Evolutionary conservation across 345 rosid genomes (phyloP), one percentile per base, ranked within the genome.

Genomic region (Punica granatum): DNA sequence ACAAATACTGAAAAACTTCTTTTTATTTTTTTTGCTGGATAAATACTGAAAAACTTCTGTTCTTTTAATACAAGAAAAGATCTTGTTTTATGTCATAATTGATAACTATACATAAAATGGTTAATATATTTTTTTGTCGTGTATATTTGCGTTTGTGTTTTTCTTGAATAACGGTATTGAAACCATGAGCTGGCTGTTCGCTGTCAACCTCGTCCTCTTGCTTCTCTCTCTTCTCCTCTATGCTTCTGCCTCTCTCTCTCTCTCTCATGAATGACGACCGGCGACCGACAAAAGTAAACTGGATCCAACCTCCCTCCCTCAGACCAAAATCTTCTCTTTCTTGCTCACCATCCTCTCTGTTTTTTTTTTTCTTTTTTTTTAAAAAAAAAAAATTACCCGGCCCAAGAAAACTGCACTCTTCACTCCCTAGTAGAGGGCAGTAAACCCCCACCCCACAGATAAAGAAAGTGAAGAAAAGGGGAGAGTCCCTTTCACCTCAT

Each of bases 131-230:
- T n/a, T n/a, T n/a, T n/a, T n/a, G n/a, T n/a, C n/a, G n/a, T n/a
- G n/a, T n/a, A n/a, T 41, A 41, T 41, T 11, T 11, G 15, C 14
- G 14, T 41, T 11, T 0, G 10, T 46, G 7, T 46, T 3, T 4
- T 18, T 1, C 2, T 41, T 41, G 44, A 6, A 18, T 1, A 46
- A 46, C 53, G 23, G 53, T 46, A n/a, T 46, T 46, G 53, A 46
- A 9, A 19, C n/a, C 23, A 65, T 75, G 78, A 76, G 74, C 83
- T 80, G 82, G 78, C 70, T 44, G 51, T 76, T 48, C 74, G 73
- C 80, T 80, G 83, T 78, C 83, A 72, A 42, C n/a, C 32, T 21
- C n/a, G 58, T 21, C 75, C 21, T 67, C 67, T 13, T 62, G 0
- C 67, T 63, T 49, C 65, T 37, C 44, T 15, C 61, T 49, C 63